phyloP scores from a whole-genome alignment of 2,329 filamentous ascomycete species.

The Corinectria fuckeliana region DNA sequence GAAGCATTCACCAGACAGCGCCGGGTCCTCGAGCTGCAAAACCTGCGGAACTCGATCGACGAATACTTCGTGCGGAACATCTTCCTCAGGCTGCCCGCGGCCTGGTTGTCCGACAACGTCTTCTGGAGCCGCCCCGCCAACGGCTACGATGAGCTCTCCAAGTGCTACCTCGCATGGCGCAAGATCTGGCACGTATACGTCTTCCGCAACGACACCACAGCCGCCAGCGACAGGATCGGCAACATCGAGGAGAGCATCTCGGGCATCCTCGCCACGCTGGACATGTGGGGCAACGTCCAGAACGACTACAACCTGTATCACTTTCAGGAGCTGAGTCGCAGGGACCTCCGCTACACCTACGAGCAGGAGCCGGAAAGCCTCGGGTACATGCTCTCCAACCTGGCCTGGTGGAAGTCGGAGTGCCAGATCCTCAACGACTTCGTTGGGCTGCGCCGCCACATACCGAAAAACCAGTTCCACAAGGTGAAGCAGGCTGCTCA shows the following conservation, averaged over 20 bases:
- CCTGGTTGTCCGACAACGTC: neutral
- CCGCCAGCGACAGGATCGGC: neutral
- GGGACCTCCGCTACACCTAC: conserved; percentile 23
- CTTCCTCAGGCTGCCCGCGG: neutral
- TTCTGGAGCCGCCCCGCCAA: neutral
- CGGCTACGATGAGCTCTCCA: conserved; percentile 20
- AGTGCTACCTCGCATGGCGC: conserved; percentile 25
- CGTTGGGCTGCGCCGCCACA: conserved; percentile 19
- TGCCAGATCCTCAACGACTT: conserved; percentile 26
- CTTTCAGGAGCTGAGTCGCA: neutral
- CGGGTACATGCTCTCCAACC: conserved; percentile 5
- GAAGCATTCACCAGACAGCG: too few species aligned
- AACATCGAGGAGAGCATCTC: neutral
- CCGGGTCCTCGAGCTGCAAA: too few species aligned
- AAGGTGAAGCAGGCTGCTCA: conserved; percentile 18
- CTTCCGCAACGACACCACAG: neutral
- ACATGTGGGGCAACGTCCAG: conserved; percentile 24
- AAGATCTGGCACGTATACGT: conserved; percentile 22
- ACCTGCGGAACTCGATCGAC: neutral
- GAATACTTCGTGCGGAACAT: neutral
- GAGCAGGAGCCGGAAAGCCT: conserved; percentile 10
- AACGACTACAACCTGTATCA: conserved; percentile 23
- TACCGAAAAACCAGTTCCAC: conserved; percentile 1
- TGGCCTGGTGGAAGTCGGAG: conserved; percentile 18
- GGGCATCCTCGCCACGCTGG: neutral